A percentile compares a stretch with the other conserved stretches of the same genome.
Conservation (phyloP, 805 yeast genomes). For the Kluyveromyces wickerhamii region DNA sequence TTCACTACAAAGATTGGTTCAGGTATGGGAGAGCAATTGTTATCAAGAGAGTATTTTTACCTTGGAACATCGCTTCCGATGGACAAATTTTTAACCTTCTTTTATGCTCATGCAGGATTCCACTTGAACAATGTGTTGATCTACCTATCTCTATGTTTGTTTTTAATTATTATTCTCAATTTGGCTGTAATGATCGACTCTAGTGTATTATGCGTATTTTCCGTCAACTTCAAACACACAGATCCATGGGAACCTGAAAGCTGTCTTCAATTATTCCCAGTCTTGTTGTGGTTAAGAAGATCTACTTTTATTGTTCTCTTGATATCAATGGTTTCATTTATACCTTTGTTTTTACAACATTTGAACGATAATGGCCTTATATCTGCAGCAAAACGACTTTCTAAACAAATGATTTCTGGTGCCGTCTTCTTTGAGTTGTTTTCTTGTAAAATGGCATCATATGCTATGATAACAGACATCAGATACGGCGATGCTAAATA, state of each 20-base stretch:
- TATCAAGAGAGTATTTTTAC: constrained; percentile 74
- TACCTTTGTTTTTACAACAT: constrained; percentile 73
- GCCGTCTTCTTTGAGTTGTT: constrained; percentile 77
- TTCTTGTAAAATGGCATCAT: constrained; percentile 69
- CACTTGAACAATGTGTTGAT: constrained; percentile 74
- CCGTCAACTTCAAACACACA: constrained; percentile 49
- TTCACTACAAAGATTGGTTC: constrained; percentile 83
- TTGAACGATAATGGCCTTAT: constrained; percentile 68
- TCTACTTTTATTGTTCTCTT: constrained; percentile 66
- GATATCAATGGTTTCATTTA: constrained; percentile 65
- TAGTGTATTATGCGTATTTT: constrained; percentile 52
- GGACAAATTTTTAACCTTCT: constrained; percentile 71
- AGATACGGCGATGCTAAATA: constrained; percentile 75
- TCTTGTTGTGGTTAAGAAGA: constrained; percentile 67
- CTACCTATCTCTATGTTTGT: constrained; percentile 58
- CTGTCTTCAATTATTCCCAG: constrained; percentile 63
- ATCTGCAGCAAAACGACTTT: constrained; percentile 55
- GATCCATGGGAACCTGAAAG: constrained; percentile 58
- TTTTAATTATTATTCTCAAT: constrained; percentile 49
- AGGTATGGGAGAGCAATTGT: constrained; percentile 85
- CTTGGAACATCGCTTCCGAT: constrained; percentile 69
- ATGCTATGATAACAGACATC: constrained; percentile 58
- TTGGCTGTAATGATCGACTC: constrained; percentile 56
- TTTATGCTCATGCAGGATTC: constrained; percentile 82
- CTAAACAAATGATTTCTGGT: constrained; percentile 59